phyloP scores from a whole-genome alignment of 805 yeast species.

The Candida morakotiae region DNA sequence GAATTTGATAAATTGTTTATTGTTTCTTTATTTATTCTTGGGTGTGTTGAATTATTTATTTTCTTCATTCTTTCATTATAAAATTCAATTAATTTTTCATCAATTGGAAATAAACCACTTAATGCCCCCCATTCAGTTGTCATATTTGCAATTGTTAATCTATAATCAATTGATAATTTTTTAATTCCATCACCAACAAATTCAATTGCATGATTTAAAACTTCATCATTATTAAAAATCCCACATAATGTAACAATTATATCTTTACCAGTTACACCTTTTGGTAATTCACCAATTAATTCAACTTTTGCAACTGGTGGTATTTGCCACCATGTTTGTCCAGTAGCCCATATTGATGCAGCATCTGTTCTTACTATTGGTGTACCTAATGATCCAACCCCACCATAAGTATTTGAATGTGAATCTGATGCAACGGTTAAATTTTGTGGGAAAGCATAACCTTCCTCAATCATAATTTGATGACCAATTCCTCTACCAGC shows the following conservation, averaged over 20 bases:
- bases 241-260: constrained; percentile 97
- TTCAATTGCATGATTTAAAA: constrained; percentile 89
- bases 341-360: constrained; percentile 99
- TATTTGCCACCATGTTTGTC: constrained; percentile 99
- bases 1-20: constrained; percentile 49
- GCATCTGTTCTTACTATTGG: constrained; percentile 99
- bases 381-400: constrained; percentile 92
- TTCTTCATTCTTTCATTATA: constrained; percentile 59
- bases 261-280: constrained; percentile 93
- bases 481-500: constrained; percentile 99
- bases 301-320: constrained; percentile 98
- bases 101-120: constrained; percentile 97
- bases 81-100: constrained; percentile 70
- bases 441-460: constrained; percentile 93
- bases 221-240: constrained; percentile 85
- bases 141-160: constrained; percentile 94
- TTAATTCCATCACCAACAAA: constrained; percentile 80
- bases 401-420: constrained; percentile 97
- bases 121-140: constrained; percentile 99
- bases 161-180: constrained; percentile 69
- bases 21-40: constrained; percentile 68
- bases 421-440: constrained; percentile 96
- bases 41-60: constrained; percentile 65
- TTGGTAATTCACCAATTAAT: constrained; percentile 72
- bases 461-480: constrained; percentile 98